Evolutionary conservation across 495 filamentous ascomycete genomes (phyloP), one percentile per base, ranked within the genome.

Genomic region (Podospora pseudopauciseta): DNA sequence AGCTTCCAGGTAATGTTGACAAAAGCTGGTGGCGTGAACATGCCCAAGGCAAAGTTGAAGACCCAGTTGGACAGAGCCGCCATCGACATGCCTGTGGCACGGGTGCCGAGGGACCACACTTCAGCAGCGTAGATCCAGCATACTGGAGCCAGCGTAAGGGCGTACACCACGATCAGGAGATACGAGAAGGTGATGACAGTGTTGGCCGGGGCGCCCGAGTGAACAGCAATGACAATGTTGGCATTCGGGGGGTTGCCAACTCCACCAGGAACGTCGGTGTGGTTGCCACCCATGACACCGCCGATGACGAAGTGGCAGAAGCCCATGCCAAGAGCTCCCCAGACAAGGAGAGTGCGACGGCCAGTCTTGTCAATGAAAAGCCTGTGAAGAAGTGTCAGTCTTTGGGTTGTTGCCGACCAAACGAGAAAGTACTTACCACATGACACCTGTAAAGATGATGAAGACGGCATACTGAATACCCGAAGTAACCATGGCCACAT

Each of bases 81-180:
- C 26, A 91, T 79, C 23, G 84, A 86, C 80, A 92, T 90, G 16
- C 90, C 90, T 39, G 85, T 89, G 16, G 89, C 90, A 19, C 91
- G 87, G 18, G 89, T 91, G 72, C 90, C 89, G 11, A 92, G 82
- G 0, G 88, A 88, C 85, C 89, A 92, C 3, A 92, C 87, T 79
- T 93, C 90, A 20, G 90, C 85, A 0, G 89, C 87, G 77, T 93
- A 92, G 67, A 92, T 84, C 90, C 90, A 92, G 68, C 82, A 89
- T 1, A 88, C 83, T 2, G 88, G 89, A 1, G 89, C 90, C 64
- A 91, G 74, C 3, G 91, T 92, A 13, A 92, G 79, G 4, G 88
- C 88, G 78, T 92, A 92, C 30, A 89, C 81, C 60, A 87, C 87
- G 68, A 91, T 87, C 67, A 92, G 85, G 4, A 92, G 84, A 67